Evolutionary conservation across 202 grass and related monocot species (phyloP).

Genomic region (Zoysia matrella): DNA sequence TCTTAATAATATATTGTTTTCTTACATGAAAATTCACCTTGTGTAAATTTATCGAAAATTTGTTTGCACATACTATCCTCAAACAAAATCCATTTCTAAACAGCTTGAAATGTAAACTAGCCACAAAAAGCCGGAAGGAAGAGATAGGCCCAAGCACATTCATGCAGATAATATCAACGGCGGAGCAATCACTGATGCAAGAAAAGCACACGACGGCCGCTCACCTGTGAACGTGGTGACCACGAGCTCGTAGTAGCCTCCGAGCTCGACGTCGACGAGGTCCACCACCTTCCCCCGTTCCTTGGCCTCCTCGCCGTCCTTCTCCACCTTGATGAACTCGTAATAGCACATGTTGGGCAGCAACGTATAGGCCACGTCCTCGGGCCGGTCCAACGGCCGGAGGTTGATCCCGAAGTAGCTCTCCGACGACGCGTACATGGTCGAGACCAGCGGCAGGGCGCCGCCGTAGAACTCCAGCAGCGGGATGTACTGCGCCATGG

Average conservation of each 20-base stretch:
- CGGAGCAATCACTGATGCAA: background rate
- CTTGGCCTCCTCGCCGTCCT: slow-evolving; percentile 31
- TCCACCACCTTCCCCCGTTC: slow-evolving; percentile 51
- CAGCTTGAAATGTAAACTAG: no score
- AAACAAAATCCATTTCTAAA: background rate
- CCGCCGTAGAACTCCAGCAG: slow-evolving; percentile 74
- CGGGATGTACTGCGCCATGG: no score
- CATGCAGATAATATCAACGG: background rate
- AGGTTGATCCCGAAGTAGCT: slow-evolving; percentile 81
- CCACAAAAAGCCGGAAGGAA: no score
- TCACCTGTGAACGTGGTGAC: slow-evolving; percentile 86
- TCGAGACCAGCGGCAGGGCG: slow-evolving; percentile 64
- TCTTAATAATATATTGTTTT: no score
- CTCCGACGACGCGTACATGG: slow-evolving; percentile 87
- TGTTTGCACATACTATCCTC: background rate
- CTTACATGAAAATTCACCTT: background rate
- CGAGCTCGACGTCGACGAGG: slow-evolving; percentile 67
- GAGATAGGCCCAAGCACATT: no score
- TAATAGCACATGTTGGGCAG: slow-evolving; percentile 88
- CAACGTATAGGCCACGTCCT: slow-evolving; percentile 68
- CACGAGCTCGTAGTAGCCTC: slow-evolving; percentile 69
- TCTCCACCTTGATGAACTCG: slow-evolving; percentile 77
- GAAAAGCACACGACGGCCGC: background rate
- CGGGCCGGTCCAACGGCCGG: slow-evolving; percentile 56
- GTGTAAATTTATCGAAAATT: background rate